Evolutionary conservation across 1,139 yeast species (phyloP), one percentile per base, ranked within the genome.

Genomic region (Wickerhamiella pararugosa): DNA sequence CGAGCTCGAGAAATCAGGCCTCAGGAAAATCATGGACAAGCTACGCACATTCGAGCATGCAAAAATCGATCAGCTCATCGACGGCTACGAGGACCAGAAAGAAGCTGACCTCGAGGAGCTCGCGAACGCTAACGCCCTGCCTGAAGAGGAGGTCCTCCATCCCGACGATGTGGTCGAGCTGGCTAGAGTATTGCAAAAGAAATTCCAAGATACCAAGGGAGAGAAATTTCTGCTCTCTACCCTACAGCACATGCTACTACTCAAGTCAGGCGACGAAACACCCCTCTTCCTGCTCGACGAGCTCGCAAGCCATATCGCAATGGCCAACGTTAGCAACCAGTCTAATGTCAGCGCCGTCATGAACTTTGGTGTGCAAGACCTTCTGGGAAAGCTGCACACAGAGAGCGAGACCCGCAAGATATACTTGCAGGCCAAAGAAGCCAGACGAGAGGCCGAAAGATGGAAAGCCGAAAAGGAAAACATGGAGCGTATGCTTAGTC

Each of bases 321-420:
- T 77, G 71, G 67, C 64, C 45, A 56, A 64, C 25, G 53, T 63
- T 27, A 56, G 60, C 10, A 77, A 80, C 25, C 67, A 73, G 10
- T 60, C 64, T 7, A 80, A 79, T 51, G 78, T 79, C 48, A 83
- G 79, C 35, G 71, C 87, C 6, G 82, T 86, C 5, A 71, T 86
- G 53, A 84, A 82, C 41, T 76, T 84, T 50, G 87, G 94, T 1
- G 81, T 90, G 34, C 92, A 84, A 54, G 69, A 79, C 48, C 67
- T 90, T 43, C 70, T 76, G 47, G 76, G 84, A 42, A 72, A 86
- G n/a, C 70, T 87, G 59, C 79, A 79, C 51, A 83, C 95, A 0
- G 98, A 90, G 60, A 95, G 86, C 47, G 81, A 80, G 59, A 95
- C 94, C 21, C 68, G 81, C 43, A 70, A 79, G 45, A 94, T 95